phyloP scores from a whole-genome alignment of 345 rosid species.

The Cardamine resedifolia region DNA sequence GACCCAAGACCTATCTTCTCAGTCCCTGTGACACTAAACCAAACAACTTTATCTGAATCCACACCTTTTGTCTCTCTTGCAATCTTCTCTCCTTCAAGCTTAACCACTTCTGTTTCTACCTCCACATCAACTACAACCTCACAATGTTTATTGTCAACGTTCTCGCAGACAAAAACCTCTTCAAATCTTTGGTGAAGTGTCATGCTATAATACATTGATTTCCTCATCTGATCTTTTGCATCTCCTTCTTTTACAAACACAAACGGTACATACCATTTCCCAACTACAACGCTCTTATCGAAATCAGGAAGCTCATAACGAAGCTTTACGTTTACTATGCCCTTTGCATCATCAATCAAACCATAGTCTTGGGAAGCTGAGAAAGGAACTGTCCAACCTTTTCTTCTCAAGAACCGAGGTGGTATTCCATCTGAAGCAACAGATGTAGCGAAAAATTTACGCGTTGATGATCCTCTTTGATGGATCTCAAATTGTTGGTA shows the following conservation, averaged over 20 bases:
- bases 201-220: slow-evolving; percentile 54
- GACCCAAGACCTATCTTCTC: slow-evolving; percentile 48
- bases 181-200: slow-evolving; percentile 68
- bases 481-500: slow-evolving; percentile 50
- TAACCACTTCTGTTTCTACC: slow-evolving; percentile 44
- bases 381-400: slow-evolving; percentile 50
- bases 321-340: slow-evolving; percentile 43
- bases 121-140: slow-evolving; percentile 41
- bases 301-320: slow-evolving; percentile 48
- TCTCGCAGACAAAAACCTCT: slow-evolving; percentile 43
- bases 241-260: slow-evolving; percentile 52
- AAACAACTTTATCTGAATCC: slow-evolving; percentile 42
- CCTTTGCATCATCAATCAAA: slow-evolving; percentile 56
- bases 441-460: slow-evolving; percentile 49
- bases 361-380: slow-evolving; percentile 35
- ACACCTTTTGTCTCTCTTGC: slow-evolving; percentile 18
- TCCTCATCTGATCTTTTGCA: slow-evolving; percentile 44
- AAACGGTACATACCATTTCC: slow-evolving; percentile 75
- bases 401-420: slow-evolving; percentile 51
- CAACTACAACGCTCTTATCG: slow-evolving; percentile 42
- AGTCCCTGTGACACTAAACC: slow-evolving; percentile 41
- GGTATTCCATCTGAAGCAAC: slow-evolving; percentile 52
- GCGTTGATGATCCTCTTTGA: slow-evolving; percentile 24
- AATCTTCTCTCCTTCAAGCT: slow-evolving; percentile 39
- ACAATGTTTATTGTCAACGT: background rate